A percentile compares a stretch with the other conserved stretches of the same genome.
These are phyloP conservation scores for Penicillium sp. DNA, from an alignment of 2,329 filamentous ascomycete species.

Conservation along the genomic window DNA sequence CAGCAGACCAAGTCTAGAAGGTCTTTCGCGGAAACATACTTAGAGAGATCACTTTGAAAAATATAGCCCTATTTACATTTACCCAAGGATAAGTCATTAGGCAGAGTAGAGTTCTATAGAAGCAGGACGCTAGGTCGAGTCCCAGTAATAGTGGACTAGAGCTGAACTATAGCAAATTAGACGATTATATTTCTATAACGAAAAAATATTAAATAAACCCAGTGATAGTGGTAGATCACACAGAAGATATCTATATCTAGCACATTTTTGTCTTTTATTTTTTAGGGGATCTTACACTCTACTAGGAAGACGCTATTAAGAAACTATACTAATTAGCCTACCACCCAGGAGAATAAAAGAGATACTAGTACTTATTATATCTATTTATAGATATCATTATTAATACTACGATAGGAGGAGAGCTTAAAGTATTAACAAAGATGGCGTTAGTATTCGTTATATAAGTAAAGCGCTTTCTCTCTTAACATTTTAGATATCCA, in stretches of 20 bases:
- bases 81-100: slow-evolving; percentile 8
- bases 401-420: slow-evolving; percentile 21
- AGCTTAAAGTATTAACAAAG: slow-evolving; percentile 25
- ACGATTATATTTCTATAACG: slow-evolving; percentile 23
- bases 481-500: slow-evolving; percentile 25
- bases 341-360: neutral
- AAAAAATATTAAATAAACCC: slow-evolving; percentile 26
- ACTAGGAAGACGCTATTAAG: slow-evolving; percentile 18
- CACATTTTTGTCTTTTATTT: slow-evolving; percentile 24
- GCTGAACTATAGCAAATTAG: slow-evolving; percentile 20
- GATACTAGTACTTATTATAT: slow-evolving; percentile 22
- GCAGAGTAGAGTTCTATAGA: slow-evolving; percentile 16
- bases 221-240: slow-evolving; percentile 25
- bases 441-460: slow-evolving; percentile 26
- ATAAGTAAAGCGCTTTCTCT: slow-evolving; percentile 22
- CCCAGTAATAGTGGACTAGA: slow-evolving; percentile 27
- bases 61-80: slow-evolving; percentile 15
- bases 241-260: slow-evolving; percentile 22
- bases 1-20: slow-evolving; percentile 26
- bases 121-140: slow-evolving; percentile 24
- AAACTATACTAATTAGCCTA: slow-evolving; percentile 12
- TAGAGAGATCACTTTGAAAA: slow-evolving; percentile 25
- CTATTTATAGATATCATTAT: slow-evolving; percentile 20
- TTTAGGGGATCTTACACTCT: slow-evolving; percentile 16
- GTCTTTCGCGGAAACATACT: slow-evolving; percentile 17